Evolutionary conservation across 1,139 yeast genomes (phyloP).

Genomic region (Hemisphaericaspora subhashii): DNA sequence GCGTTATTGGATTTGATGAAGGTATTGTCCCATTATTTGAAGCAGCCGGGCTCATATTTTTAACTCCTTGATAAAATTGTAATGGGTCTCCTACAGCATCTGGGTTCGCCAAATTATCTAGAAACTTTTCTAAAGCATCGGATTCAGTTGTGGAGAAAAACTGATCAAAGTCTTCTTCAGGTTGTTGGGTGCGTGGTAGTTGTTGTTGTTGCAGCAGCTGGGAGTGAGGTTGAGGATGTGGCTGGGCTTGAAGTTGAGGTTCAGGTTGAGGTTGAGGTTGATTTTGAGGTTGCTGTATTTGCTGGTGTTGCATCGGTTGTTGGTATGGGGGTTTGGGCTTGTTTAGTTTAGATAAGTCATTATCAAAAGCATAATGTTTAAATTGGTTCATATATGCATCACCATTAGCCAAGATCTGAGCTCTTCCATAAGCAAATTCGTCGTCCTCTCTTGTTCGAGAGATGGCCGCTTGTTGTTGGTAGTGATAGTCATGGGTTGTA

Average conservation of each 20-base stretch:
- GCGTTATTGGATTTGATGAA: neutral
- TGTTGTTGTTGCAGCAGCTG: neutral
- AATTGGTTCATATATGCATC: constrained; percentile 2
- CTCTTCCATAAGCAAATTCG: constrained; percentile 14
- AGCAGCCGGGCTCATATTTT: constrained; percentile 1
- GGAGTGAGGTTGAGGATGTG: neutral
- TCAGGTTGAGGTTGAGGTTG: neutral
- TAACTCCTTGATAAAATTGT: constrained; percentile 26
- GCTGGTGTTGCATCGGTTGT: constrained; percentile 8
- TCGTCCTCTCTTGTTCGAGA: constrained; percentile 4
- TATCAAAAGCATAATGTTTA: constrained; percentile 3
- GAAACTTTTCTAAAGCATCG: constrained; percentile 44
- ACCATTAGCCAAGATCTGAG: constrained; percentile 12
- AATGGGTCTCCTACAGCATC: constrained; percentile 26
- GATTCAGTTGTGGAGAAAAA: constrained; percentile 48
- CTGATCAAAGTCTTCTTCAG: constrained; percentile 40
- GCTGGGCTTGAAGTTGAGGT: constrained; percentile 6
- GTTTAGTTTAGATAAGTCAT: neutral
- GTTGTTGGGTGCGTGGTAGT: constrained; percentile 15
- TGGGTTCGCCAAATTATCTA: constrained; percentile 45
- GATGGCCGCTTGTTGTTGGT: constrained; percentile 2
- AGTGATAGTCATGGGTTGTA: neutral
- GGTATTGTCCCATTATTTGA: neutral
- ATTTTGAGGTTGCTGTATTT: constrained; percentile 18
- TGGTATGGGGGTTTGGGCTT: constrained; percentile 1